Conservation (phyloP, 176 grass and related monocot genomes). For the Eleusine coracana region DNA sequence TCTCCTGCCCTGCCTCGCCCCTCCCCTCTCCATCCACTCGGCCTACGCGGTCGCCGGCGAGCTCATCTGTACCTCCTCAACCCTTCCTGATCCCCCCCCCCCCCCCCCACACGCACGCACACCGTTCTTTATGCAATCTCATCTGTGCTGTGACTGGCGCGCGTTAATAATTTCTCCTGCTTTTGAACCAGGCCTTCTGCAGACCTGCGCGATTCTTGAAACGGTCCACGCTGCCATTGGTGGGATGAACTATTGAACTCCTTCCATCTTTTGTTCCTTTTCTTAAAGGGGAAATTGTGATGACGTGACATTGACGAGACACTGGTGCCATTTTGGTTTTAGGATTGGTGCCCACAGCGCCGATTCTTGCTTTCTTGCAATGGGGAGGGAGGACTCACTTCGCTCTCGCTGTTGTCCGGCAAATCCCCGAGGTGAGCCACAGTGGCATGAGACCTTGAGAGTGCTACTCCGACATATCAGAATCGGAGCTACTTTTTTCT, state of each 20-base stretch:
- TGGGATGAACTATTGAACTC: conserved; percentile 37
- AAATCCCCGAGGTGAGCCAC: conserved; percentile 66
- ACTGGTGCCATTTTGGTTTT: conserved; percentile 5
- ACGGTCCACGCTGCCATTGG: conserved; percentile 68
- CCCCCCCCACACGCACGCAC: no score
- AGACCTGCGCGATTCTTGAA: conserved; percentile 67
- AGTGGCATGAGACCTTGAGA: not conserved
- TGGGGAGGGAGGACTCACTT: conserved; percentile 95
- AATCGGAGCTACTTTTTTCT: not conserved
- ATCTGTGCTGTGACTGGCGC: not conserved
- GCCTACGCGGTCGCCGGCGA: conserved; percentile 66
- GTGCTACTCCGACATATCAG: not conserved
- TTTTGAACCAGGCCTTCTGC: conserved; percentile 63
- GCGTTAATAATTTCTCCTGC: not conserved
- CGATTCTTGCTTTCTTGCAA: conserved; percentile 71
- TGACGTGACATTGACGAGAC: conserved; percentile 12
- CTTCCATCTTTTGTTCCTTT: not conserved
- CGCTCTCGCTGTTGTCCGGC: conserved; percentile 71
- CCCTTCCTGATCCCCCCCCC: not conserved
- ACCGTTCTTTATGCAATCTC: not conserved
- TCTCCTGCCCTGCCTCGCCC: conserved; percentile 45
- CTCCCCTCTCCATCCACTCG: conserved; percentile 45
- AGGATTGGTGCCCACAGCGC: conserved; percentile 77
- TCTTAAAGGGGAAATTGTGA: not conserved
- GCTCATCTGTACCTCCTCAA: conserved; percentile 57